Conservation (phyloP, 179 eudicot species). For the Drosera spatulata region DNA sequence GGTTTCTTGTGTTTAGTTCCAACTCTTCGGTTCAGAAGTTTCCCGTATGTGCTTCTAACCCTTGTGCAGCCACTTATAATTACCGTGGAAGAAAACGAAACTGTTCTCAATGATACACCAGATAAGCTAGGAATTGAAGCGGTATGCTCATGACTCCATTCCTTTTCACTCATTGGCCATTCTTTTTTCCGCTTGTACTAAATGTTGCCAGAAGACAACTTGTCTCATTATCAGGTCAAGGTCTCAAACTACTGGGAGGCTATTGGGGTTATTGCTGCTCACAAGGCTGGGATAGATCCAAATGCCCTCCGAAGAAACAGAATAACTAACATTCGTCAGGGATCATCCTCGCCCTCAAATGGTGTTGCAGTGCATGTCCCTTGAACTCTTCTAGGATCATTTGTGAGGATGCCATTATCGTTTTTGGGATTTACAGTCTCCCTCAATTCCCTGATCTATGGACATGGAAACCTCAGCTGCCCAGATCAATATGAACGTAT, state of each 20-base stretch:
- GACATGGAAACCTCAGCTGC: no score
- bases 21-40: background rate
- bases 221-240: constrained; percentile 29
- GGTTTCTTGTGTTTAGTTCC: background rate
- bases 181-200: background rate
- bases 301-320: constrained; percentile 54
- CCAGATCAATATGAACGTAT: no score
- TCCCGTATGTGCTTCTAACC: background rate
- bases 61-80: constrained; percentile 71
- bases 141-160: constrained; percentile 24
- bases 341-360: constrained; percentile 19
- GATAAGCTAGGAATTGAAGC: constrained; percentile 57
- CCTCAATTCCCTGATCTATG: no score
- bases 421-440: no score
- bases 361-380: constrained; percentile 21
- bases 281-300: constrained; percentile 88
- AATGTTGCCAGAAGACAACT: background rate
- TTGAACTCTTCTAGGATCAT: constrained; percentile 7
- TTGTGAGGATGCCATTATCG: no score
- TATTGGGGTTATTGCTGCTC: constrained; percentile 86
- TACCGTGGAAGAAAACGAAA: constrained; percentile 80
- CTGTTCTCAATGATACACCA: constrained; percentile 77
- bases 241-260: constrained; percentile 96
- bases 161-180: background rate
- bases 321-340: constrained; percentile 35